These are phyloP conservation scores for Penicillium palitans DNA, from an alignment of 2,329 filamentous ascomycete species.

Conservation along the genomic window DNA sequence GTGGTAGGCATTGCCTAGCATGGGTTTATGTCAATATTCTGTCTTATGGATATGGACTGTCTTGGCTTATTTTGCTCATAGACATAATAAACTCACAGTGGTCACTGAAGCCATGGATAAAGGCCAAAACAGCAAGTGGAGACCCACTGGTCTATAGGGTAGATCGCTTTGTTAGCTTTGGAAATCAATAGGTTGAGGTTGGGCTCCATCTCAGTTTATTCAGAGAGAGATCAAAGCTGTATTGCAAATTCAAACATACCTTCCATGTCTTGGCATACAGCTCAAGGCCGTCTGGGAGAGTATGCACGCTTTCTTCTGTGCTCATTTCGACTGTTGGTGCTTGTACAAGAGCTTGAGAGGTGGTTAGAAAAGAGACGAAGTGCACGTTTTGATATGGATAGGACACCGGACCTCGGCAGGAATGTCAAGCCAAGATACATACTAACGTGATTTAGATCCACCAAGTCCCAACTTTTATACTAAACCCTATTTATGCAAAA, in stretches of 20 bases:
- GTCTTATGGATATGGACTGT: not conserved
- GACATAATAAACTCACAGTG: constrained; percentile 52
- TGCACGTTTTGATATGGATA: not conserved
- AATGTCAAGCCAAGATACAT: not conserved
- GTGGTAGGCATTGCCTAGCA: constrained; percentile 70
- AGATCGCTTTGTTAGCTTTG: not conserved
- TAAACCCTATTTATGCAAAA: not conserved
- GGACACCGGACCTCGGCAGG: not conserved
- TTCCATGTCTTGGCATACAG: constrained; percentile 65
- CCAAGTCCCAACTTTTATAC: not conserved
- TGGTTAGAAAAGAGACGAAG: not conserved
- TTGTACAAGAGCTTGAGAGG: not conserved
- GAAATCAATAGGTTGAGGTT: not conserved
- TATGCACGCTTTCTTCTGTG: constrained; percentile 55
- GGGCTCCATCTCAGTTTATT: not conserved
- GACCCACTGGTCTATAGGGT: constrained; percentile 6
- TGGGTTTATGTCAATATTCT: not conserved
- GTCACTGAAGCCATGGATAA: constrained; percentile 89
- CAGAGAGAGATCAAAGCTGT: not conserved
- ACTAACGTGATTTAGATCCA: not conserved
- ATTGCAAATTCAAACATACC: constrained; percentile 41
- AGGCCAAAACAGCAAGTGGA: constrained; percentile 70
- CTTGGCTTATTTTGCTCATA: not conserved
- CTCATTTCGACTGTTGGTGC: constrained; percentile 24
- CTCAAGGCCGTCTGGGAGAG: constrained; percentile 53